phyloP scores from a whole-genome alignment of 2,329 filamentous ascomycete species.

The Trichoderma simmonsii region DNA sequence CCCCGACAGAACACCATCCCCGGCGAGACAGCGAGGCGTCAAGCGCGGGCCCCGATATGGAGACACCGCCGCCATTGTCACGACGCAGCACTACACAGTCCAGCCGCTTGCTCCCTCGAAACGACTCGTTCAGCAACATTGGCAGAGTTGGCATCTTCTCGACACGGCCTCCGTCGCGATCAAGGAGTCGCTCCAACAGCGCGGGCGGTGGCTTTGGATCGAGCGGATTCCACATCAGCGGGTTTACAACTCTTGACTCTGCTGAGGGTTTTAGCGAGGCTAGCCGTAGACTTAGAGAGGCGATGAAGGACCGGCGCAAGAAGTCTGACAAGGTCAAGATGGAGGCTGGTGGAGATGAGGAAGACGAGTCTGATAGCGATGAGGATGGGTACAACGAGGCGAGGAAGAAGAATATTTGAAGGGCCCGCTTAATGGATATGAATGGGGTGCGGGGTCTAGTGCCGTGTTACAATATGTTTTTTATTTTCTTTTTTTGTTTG shows the following conservation, averaged over 20 bases:
- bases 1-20: conserved; percentile 27
- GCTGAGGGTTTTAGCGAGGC: conserved; percentile 77
- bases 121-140: conserved; percentile 92
- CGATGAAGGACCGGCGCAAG: conserved; percentile 66
- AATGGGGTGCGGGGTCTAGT: background rate
- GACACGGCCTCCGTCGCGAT: conserved; percentile 79
- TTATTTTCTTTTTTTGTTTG: background rate
- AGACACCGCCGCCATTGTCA: conserved; percentile 40
- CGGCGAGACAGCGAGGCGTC: conserved; percentile 51
- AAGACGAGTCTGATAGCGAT: conserved; percentile 38
- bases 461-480: background rate
- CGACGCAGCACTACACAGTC: conserved; percentile 53
- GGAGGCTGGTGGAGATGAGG: conserved; percentile 34
- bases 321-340: conserved; percentile 46
- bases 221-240: conserved; percentile 62
- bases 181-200: conserved; percentile 66
- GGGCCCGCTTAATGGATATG: background rate
- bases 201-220: conserved; percentile 60
- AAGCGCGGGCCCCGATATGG: conserved; percentile 35
- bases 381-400: conserved; percentile 43
- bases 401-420: conserved; percentile 39
- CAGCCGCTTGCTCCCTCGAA: conserved; percentile 64
- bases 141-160: conserved; percentile 87
- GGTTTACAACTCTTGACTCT: conserved; percentile 65
- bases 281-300: conserved; percentile 75